Evolutionary conservation across 768 basidiomycete genomes (phyloP).

Genomic region (Mycena latifolia): DNA sequence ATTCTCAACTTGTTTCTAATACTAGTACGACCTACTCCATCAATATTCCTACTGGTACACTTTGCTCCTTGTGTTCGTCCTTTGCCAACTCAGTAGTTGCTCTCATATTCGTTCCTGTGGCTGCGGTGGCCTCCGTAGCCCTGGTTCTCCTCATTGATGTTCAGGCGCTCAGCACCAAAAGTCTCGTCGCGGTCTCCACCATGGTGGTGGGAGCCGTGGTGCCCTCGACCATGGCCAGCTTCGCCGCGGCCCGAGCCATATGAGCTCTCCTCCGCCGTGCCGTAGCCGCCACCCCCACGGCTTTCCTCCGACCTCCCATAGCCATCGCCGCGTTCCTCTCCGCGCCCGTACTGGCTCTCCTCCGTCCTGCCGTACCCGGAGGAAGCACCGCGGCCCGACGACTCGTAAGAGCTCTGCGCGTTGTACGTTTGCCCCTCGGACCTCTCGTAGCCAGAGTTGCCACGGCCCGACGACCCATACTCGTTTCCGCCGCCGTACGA

Average conservation of each 20-base stretch:
- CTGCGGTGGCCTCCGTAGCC: constrained; percentile 35
- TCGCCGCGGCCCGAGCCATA: constrained; percentile 8
- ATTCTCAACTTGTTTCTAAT: background rate
- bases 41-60: no score
- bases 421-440: constrained; percentile 25
- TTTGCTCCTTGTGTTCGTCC: background rate
- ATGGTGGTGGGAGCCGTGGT: background rate
- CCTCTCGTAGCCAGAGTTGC: constrained; percentile 17
- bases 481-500: constrained; percentile 35
- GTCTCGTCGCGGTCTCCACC: constrained; percentile 53
- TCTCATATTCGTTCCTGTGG: constrained; percentile 36
- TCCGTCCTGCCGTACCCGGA: constrained; percentile 12
- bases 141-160: constrained; percentile 52
- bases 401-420: constrained; percentile 13
- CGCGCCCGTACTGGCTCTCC: constrained; percentile 11
- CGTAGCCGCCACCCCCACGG: constrained; percentile 3
- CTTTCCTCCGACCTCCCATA: constrained; percentile 19
- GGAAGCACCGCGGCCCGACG: constrained; percentile 7
- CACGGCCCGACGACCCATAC: constrained; percentile 32
- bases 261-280: background rate
- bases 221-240: constrained; percentile 3
- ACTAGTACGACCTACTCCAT: no score
- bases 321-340: constrained; percentile 5
- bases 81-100: constrained; percentile 25
- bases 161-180: constrained; percentile 65